phyloP scores from a whole-genome alignment of 1,139 yeast species.

The Waltiozyma solani region DNA sequence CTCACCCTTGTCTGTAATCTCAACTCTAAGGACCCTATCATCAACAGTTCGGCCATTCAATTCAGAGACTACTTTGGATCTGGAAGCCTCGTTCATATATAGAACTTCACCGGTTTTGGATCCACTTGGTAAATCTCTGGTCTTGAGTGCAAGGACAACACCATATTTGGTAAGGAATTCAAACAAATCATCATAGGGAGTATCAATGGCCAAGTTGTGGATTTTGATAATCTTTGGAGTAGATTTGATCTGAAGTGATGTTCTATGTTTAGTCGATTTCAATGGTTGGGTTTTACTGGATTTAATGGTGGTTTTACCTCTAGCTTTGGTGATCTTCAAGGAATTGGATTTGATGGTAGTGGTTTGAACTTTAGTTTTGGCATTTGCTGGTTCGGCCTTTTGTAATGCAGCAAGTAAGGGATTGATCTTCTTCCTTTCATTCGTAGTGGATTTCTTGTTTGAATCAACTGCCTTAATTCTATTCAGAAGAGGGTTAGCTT shows the following conservation, averaged over 20 bases:
- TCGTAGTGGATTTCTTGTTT: no score
- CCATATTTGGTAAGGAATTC: slow-evolving; percentile 9
- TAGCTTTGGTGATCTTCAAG: not conserved
- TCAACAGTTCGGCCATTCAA: slow-evolving; percentile 18
- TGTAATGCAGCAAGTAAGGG: not conserved
- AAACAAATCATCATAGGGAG: slow-evolving; percentile 10
- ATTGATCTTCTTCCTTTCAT: no score
- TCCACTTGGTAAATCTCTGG: slow-evolving; percentile 16
- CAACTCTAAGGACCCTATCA: slow-evolving; percentile 15
- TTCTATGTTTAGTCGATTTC: no score
- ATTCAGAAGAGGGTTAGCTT: no score
- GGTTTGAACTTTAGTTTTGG: not conserved
- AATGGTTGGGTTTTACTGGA: slow-evolving; percentile 5
- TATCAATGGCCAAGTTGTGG: slow-evolving; percentile 16
- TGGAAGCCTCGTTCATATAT: slow-evolving; percentile 4
- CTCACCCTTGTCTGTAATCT: slow-evolving; percentile 6
- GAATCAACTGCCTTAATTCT: no score
- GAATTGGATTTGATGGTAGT: not conserved
- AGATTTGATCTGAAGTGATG: no score
- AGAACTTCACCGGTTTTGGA: slow-evolving; percentile 16
- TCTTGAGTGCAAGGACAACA: slow-evolving; percentile 4
- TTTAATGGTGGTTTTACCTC: slow-evolving; percentile 5
- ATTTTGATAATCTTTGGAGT: no score
- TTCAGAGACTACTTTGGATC: slow-evolving; percentile 6
- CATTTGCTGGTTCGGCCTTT: not conserved